Percentiles rank a stretch among this genome's conserved stretches.
Evolutionary conservation across 495 filamentous ascomycete species (phyloP).

Genomic region (Penicillium manginii): DNA sequence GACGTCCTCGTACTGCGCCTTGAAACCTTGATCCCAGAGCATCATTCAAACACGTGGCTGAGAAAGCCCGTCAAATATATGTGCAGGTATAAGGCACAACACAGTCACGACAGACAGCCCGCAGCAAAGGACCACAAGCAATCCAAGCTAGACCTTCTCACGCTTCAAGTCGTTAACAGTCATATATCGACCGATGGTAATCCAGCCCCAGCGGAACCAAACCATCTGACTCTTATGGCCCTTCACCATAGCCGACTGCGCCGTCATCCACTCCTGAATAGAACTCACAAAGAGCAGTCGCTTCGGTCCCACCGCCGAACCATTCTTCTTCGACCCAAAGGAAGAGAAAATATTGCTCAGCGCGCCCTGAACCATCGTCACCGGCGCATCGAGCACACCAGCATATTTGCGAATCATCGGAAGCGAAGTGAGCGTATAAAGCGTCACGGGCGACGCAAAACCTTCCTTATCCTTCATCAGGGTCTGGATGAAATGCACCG

Average conservation of each 20-base stretch:
- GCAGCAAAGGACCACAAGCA: not conserved
- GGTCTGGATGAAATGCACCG: conserved; percentile 66
- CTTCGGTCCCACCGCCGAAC: conserved; percentile 36
- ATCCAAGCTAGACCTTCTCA: conserved; percentile 51
- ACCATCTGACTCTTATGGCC: conserved; percentile 96
- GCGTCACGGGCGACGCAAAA: conserved; percentile 71
- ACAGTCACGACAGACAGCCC: not conserved
- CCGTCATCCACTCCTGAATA: conserved; percentile 61
- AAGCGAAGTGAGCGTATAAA: conserved; percentile 81
- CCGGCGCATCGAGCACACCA: conserved; percentile 70
- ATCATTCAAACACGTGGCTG: too few species aligned
- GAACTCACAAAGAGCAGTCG: conserved; percentile 72
- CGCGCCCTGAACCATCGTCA: conserved; percentile 59
- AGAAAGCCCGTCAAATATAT: too few species aligned
- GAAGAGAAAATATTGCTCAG: conserved; percentile 40
- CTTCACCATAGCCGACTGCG: conserved; percentile 81
- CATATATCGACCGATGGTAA: conserved; percentile 90
- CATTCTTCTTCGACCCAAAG: conserved; percentile 34
- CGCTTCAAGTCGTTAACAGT: conserved; percentile 84
- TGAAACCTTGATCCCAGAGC: too few species aligned
- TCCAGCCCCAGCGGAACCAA: conserved; percentile 98
- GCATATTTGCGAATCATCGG: conserved; percentile 77
- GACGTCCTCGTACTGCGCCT: too few species aligned
- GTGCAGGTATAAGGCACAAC: too few species aligned
- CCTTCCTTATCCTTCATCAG: conserved; percentile 66